A percentile compares a stretch with the other conserved stretches of the same genome.
Evolutionary conservation across 2,329 filamentous ascomycete species (phyloP).

Genomic region (Ophiostoma triangulosporum): DNA sequence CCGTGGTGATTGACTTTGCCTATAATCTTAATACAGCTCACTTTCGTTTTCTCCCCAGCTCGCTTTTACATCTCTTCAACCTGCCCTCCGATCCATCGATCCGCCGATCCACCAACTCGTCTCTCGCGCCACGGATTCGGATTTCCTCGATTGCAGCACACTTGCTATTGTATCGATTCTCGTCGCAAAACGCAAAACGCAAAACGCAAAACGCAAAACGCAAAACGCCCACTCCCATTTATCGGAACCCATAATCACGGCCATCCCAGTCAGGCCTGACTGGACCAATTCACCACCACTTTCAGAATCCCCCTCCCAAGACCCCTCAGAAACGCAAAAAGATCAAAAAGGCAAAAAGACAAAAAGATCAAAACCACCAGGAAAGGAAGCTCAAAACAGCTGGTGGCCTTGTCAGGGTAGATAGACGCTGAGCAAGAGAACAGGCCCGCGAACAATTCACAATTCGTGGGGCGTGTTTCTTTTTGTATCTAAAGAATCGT

Average conservation of each 20-base stretch:
- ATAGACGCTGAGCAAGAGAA: not conserved
- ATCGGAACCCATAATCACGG: constrained; percentile 1
- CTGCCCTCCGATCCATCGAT: not conserved
- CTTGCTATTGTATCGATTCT: too few species aligned
- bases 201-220: too few species aligned
- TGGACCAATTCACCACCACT: not conserved
- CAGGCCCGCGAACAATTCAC: too few species aligned
- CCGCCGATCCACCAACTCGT: too few species aligned
- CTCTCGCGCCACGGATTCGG: too few species aligned
- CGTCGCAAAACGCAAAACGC: not conserved
- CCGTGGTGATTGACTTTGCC: not conserved
- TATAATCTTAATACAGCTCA: not conserved
- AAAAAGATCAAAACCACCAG: too few species aligned
- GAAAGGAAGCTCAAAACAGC: not conserved
- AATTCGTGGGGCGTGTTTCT: not conserved
- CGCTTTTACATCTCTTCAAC: not conserved
- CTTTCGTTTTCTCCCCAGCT: not conserved
- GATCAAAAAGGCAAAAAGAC: not conserved
- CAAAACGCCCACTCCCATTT: not conserved
- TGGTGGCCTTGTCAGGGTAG: not conserved
- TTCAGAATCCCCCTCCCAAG: not conserved
- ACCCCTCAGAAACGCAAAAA: not conserved
- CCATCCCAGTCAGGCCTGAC: constrained; percentile 12
- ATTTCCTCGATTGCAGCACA: not conserved
- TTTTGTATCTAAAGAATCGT: not conserved